A percentile compares a stretch with the other conserved stretches of the same genome.
Conservation (phyloP, 225 moss, liverwort and hornwort species). For the Physcomitrium patens region DNA sequence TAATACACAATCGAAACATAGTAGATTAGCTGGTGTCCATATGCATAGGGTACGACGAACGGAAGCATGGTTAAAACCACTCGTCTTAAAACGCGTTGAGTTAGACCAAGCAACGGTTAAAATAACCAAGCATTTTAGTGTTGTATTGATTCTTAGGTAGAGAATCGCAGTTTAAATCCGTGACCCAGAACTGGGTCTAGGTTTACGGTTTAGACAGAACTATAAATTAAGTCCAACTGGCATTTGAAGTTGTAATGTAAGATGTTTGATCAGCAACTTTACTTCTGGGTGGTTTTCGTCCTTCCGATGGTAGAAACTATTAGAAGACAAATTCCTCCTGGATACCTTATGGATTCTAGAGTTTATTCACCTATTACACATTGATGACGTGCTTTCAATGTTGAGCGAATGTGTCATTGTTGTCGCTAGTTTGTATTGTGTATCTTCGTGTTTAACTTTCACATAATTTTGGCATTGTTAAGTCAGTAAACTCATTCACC, state of each 20-base stretch:
- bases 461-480: no score
- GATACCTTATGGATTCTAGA: no score
- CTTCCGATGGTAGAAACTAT: no score
- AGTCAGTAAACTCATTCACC: no score
- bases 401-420: no score
- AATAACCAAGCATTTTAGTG: neutral
- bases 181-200: conserved; percentile 33
- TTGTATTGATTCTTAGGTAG: conserved; percentile 25
- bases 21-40: conserved; percentile 27
- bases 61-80: conserved; percentile 33
- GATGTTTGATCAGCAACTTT: no score
- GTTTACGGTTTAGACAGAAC: conserved; percentile 4
- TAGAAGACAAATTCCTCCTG: no score
- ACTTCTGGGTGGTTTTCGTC: no score
- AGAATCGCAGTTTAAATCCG: conserved; percentile 27
- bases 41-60: neutral
- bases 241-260: neutral
- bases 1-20: conserved; percentile 23
- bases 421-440: no score
- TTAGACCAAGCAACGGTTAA: conserved; percentile 29
- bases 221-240: neutral
- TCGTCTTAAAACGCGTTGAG: conserved; percentile 41
- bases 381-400: no score
- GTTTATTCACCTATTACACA: no score
- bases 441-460: no score